Base-by-base conservation (phyloP, 306 rosid species). In the Quercus engelmannii region DNA sequence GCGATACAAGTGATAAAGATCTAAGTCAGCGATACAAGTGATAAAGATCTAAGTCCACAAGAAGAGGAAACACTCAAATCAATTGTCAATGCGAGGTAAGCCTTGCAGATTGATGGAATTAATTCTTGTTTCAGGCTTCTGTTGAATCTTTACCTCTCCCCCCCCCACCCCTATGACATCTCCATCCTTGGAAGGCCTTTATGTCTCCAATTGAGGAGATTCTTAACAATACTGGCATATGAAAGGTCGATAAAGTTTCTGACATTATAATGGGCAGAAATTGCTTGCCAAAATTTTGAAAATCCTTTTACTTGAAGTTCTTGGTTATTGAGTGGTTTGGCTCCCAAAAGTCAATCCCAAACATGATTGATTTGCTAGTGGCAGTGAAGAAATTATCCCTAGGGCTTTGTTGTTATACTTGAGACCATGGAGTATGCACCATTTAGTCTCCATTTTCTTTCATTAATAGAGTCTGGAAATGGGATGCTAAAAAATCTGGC, bases 41-140 rank as follows among this genome's bases (percentile, higher is more conserved):
- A 86, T 57, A 83, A 76, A 1, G 91, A 91, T 56, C 81, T 87
- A 59, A 93, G 98, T 79, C 87, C 92, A 54, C 98, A 93, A 86
- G 98, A 93, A 87, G 85, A 86, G 86, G 86, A 77, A 61, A 93
- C 97, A 31, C 91, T 91, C 83, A 75, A 80, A 75, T 84, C 95
- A 75, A 90, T 93, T 20, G 98, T 75, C 30, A 87, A 89, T 77
- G 95, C 92, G 74, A 93, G 98, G 98, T 93, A 87, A 78, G 4
- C 26, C 52, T 74, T 56, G 26, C 14, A 70, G 51, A 71, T 68
- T 62, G 71, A 41, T 49, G 51, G 9, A 33, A 15, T 19, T 19
- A 33, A 18, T n/a, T n/a, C n/a, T n/a, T n/a, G 21, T 15, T 28
- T 30, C 30, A 14, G 43, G 43, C 41, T 15, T 64, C 1, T 14